Percentiles rank a stretch among this genome's conserved stretches.
phyloP scores from a whole-genome alignment of 371 early-diverging fungal species.

The Rhizomucor miehei region DNA sequence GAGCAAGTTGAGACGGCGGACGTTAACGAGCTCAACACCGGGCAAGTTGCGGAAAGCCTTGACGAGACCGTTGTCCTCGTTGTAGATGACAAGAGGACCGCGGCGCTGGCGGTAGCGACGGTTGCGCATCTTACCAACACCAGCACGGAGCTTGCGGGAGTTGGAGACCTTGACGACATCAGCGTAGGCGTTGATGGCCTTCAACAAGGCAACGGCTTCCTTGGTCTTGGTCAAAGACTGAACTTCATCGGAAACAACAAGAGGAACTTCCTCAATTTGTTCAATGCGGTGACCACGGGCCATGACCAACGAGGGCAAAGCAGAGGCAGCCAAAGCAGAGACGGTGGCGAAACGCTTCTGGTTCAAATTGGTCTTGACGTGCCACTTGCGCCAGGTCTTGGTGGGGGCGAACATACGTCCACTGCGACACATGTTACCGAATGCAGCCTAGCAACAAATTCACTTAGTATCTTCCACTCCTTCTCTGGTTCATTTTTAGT shows the following conservation, averaged over 20 bases:
- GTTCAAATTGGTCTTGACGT: slow-evolving; percentile 98
- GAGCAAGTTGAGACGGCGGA: slow-evolving; percentile 94
- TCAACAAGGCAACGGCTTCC: slow-evolving; percentile 92
- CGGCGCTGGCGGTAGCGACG: slow-evolving; percentile 98
- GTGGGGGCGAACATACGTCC: slow-evolving; percentile 99
- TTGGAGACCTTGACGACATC: slow-evolving; percentile 98
- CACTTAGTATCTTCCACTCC: neutral
- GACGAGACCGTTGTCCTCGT: slow-evolving; percentile 93
- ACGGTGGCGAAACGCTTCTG: slow-evolving; percentile 98
- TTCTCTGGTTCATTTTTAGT: too few relatives aligned
- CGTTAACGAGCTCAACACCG: slow-evolving; percentile 96
- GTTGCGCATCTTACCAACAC: slow-evolving; percentile 99
- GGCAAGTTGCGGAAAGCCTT: slow-evolving; percentile 99
- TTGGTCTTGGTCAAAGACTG: slow-evolving; percentile 95
- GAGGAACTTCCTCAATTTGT: slow-evolving; percentile 95
- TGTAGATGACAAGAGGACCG: slow-evolving; percentile 98
- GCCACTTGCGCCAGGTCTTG: slow-evolving; percentile 99
- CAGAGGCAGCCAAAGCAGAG: slow-evolving; percentile 99
- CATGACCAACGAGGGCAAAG: slow-evolving; percentile 93
- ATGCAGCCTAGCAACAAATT: slow-evolving; percentile 73
- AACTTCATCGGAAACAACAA: slow-evolving; percentile 87
- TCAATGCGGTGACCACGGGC: slow-evolving; percentile 99
- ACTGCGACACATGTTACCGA: slow-evolving; percentile 99
- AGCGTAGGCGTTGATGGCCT: slow-evolving; percentile 90
- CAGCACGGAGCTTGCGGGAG: slow-evolving; percentile 97